Base-by-base conservation (phyloP, 352 stramenopile genomes). In the Globisporangium rhizosaccharum region DNA sequence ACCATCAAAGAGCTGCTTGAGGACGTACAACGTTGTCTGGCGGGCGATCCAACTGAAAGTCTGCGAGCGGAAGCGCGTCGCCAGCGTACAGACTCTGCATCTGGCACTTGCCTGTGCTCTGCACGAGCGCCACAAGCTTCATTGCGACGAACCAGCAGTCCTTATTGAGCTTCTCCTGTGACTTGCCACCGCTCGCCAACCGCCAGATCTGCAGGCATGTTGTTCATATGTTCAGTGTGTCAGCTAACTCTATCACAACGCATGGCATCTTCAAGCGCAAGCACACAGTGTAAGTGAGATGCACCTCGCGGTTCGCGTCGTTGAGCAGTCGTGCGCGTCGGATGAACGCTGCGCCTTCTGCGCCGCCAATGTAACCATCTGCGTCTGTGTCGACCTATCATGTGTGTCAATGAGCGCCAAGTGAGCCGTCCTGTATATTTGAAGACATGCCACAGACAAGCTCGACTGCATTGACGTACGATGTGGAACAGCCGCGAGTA, bases 131-230 rank as follows among this genome's bases (percentile, higher is more conserved):
- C 10, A 96, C 88, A 25, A 96, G 77, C 58, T 95, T 96, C 82
- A 93, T 94, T 11, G 88, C 87, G 28, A 96, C 78, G 57, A 96
- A 92, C 87, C 87, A 96, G 70, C 79, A 90, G 64, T 95, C 85
- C 51, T 93, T 92, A 61, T 90, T 90, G 12, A 96, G 66, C 55
- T 88, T 90, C 28, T 91, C 71, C 50, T 94, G 82, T 12, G 86
- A 96, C 54, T 88, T 91, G 62, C 87, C 87, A n/a, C 87, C 87
- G 62, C 87, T 95, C 15, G 87, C 83, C 36, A 95, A 63, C 8
- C 87, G 74, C 86, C 86, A 96, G 42, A 95, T 91, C 82, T 95
- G 20, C 11, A 26, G 18, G 0, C 25, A 44, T 42, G 28, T 41
- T 33, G 11, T 36, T 9, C 1, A 20, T n/a, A 17, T 30, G 11